These are phyloP conservation scores for Scutellaria barbata DNA, from an alignment of 257 asterid species.

Conservation along the genomic window DNA sequence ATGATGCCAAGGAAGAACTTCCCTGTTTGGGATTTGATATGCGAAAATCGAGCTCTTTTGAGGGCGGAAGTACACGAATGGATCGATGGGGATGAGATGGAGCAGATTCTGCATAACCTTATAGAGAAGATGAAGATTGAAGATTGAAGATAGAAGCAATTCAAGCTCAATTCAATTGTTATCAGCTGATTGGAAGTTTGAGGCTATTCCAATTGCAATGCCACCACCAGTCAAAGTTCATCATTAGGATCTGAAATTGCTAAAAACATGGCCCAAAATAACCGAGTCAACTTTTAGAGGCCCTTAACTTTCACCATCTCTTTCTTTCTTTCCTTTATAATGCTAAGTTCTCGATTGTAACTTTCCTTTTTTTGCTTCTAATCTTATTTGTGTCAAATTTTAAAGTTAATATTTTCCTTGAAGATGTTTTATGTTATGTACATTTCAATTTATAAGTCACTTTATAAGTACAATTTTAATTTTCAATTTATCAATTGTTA, in stretches of 20 bases:
- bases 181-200: conserved; percentile 48
- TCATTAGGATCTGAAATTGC: conserved; percentile 35
- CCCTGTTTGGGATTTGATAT: conserved; percentile 74
- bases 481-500: no score
- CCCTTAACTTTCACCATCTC: no score
- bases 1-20: conserved; percentile 81
- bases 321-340: no score
- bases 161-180: conserved; percentile 32
- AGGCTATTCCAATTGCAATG: conserved; percentile 44
- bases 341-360: no score
- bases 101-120: conserved; percentile 45
- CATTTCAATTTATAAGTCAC: no score
- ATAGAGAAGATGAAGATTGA: conserved; percentile 43
- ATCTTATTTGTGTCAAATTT: no score
- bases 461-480: no score
- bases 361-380: no score
- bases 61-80: conserved; percentile 63
- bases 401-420: no score
- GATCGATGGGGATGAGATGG: conserved; percentile 67
- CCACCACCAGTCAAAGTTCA: conserved; percentile 49
- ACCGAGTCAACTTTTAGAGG: no score
- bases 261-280: no score
- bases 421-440: no score
- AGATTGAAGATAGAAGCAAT: conserved; percentile 24
- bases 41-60: conserved; percentile 44